These are phyloP conservation scores for Cordyceps pruinosa DNA, from an alignment of 2,329 filamentous ascomycete genomes.

Conservation along the genomic window DNA sequence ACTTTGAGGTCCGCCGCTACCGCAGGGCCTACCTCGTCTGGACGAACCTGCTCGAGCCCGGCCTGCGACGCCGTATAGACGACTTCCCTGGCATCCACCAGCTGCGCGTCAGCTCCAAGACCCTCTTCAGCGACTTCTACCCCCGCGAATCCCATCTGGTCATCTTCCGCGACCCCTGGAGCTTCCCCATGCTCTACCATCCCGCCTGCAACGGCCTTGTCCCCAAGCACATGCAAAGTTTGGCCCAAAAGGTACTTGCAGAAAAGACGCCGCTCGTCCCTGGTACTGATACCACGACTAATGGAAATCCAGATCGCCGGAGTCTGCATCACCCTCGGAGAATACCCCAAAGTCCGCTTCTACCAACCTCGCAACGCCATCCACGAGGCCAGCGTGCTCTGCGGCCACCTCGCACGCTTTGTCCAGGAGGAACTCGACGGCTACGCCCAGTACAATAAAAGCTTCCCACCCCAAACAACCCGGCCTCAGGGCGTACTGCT, in stretches of 20 bases:
- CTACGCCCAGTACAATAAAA: conserved; percentile 75
- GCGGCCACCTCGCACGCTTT: conserved; percentile 80
- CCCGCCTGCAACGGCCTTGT: conserved; percentile 82
- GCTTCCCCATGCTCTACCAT: conserved; percentile 88
- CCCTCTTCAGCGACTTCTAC: conserved; percentile 81
- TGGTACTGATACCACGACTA: not conserved
- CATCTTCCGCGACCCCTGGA: conserved; percentile 91
- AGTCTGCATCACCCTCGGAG: conserved; percentile 84
- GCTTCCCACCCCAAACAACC: conserved; percentile 73
- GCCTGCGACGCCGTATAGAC: conserved; percentile 68
- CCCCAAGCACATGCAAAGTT: conserved; percentile 69
- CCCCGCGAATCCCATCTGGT: conserved; percentile 86
- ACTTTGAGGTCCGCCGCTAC: conserved; percentile 81
- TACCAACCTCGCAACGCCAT: conserved; percentile 67
- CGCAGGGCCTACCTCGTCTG: conserved; percentile 74
- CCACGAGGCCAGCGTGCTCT: conserved; percentile 85
- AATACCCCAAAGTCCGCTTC: conserved; percentile 89
- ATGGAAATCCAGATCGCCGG: conserved; percentile 33
- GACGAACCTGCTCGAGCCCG: conserved; percentile 67
- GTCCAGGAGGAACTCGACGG: conserved; percentile 86
- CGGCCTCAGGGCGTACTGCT: conserved; percentile 77
- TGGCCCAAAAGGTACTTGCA: conserved; percentile 73
- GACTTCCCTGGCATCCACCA: conserved; percentile 60
- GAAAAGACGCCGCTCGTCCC: not conserved
- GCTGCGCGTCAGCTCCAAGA: conserved; percentile 72